These are phyloP conservation scores for Larix sibirica DNA, from an alignment of 83 land plant genomes.

Conservation along the genomic window DNA sequence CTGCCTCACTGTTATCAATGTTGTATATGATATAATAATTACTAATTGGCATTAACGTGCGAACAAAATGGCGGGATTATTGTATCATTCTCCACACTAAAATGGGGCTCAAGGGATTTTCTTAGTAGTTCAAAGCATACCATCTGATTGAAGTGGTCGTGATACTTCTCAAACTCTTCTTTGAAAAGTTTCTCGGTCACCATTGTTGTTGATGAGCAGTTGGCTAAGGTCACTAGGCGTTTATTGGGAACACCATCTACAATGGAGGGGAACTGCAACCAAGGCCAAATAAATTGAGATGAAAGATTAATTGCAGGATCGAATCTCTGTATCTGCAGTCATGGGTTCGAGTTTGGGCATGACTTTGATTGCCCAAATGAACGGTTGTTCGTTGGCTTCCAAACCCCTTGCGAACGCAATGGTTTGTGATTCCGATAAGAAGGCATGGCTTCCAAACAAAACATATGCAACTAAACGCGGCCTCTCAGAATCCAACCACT, in stretches of 20 bases:
- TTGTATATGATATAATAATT: no score
- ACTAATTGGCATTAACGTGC: no score
- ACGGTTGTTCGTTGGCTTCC: background rate
- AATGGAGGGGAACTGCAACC: no score
- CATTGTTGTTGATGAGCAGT: background rate
- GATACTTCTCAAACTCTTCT: background rate
- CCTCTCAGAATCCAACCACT: background rate
- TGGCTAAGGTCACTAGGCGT: no score
- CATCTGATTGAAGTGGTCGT: slow-evolving; percentile 7
- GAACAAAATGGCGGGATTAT: no score
- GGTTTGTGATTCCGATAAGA: background rate
- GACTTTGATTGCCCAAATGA: no score
- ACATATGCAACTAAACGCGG: background rate
- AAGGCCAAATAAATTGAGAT: no score
- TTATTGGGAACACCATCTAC: no score
- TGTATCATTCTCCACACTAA: background rate
- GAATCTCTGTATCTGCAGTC: no score
- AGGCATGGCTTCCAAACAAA: background rate
- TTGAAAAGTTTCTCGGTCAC: background rate
- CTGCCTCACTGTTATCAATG: no score
- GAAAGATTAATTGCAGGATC: no score
- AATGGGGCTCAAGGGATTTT: background rate
- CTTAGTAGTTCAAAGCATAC: background rate
- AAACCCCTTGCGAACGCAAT: background rate
- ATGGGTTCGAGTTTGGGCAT: no score